Base-by-base conservation (phyloP, 2,329 filamentous ascomycete species). In the Cercospora beticola region DNA sequence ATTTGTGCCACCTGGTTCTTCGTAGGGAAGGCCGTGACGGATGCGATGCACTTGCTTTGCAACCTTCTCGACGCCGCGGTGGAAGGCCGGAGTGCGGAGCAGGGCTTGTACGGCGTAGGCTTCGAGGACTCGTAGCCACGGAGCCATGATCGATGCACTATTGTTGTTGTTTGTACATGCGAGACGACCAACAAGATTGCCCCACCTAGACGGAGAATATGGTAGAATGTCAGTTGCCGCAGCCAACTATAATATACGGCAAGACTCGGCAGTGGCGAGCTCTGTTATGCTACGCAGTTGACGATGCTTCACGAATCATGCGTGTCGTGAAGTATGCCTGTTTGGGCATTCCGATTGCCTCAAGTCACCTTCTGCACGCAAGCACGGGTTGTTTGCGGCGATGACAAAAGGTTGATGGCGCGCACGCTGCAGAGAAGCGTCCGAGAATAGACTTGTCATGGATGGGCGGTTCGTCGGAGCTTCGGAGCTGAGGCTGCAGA, bases 11-110 rank as follows among this genome's bases (percentile, higher is more conserved):
- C 85, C 81, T 78, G 85, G 81, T 73, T 83, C 84, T 72, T 80
- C 81, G 10, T 78, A 81, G 67, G 86, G 83, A 56, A 83, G 82
- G 59, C 83, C 84, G 69, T 84, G 78, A 18, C 77, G 77, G 14
- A 85, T 72, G 33, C 79, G 76, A 70, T 83, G 80, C 67, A 85
- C 80, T 66, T 77, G 78, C 68, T 79, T 80, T 60, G 87, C 85
- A 12, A 85, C 80, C 66, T 81, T 82, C 26, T 84, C 82, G 18
- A 88, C 84, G 28, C 74, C 80, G 64, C 83, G 81, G 73, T 88
- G 86, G 79, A 88, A 88, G 40, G 81, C 76, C 2, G 85, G 85
- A 64, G 84, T 87, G 64, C 79, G 78, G 52, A 88, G 81, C 65
- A 88, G 83, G 81, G 86, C 74, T 49, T 75, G 71, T 8, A 74